Evolutionary conservation across 192 early-diverging fungal genomes (phyloP).

Genomic region (Coemansia javaensis): DNA sequence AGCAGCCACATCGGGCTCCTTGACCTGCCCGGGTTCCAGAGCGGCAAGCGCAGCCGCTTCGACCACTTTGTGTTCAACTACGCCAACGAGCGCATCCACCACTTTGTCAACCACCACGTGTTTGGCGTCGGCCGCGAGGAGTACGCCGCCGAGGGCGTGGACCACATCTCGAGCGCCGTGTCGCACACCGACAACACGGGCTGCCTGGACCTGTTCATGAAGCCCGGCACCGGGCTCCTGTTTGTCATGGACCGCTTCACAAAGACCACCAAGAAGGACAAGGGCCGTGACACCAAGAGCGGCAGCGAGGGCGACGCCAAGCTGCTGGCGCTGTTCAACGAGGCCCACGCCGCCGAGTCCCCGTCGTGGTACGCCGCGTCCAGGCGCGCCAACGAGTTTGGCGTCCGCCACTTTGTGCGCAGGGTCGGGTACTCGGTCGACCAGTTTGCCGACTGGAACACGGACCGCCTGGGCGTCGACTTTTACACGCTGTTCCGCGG

Average conservation of each 20-base stretch:
- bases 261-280: constrained; percentile 46
- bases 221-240: constrained; percentile 68
- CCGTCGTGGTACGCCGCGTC: constrained; percentile 30
- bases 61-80: constrained; percentile 75
- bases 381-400: constrained; percentile 56
- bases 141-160: constrained; percentile 60
- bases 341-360: constrained; percentile 8
- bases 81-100: constrained; percentile 83
- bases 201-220: constrained; percentile 71
- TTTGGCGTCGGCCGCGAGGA: constrained; percentile 67
- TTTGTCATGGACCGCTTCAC: constrained; percentile 68
- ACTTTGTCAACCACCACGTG: constrained; percentile 66
- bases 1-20: constrained; percentile 81
- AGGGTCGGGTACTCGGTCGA: constrained; percentile 57
- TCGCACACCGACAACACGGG: constrained; percentile 63
- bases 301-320: constrained; percentile 36
- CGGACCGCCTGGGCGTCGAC: constrained; percentile 73
- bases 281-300: constrained; percentile 24
- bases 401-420: constrained; percentile 75
- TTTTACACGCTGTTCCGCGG: constrained; percentile 84
- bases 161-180: constrained; percentile 52
- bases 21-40: constrained; percentile 82
- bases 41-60: constrained; percentile 52
- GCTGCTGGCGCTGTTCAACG: constrained; percentile 36
- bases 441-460: constrained; percentile 72